Base-by-base conservation (phyloP, 768 basidiomycete genomes). In the Lactifluus subvellereus region DNA sequence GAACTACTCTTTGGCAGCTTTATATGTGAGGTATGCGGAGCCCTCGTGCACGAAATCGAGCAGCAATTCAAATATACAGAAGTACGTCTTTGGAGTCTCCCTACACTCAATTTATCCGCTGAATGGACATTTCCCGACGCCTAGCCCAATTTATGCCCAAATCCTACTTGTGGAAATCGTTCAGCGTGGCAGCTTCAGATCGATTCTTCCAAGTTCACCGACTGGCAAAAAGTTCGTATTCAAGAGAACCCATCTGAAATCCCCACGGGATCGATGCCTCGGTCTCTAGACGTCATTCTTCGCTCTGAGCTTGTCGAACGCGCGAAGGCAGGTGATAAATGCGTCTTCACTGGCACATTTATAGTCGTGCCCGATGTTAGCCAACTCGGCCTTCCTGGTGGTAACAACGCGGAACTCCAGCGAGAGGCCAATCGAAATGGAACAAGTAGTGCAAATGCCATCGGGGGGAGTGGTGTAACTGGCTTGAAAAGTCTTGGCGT, bases 41-140 rank as follows among this genome's bases (percentile, higher is more conserved):
- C 89, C 35, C 78, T 88, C 11, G 88, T 98, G 30, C 84, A 88
- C 59, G 96, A 98, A 71, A 87, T 99, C 53, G 97, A 99, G 72
- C 97, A 99, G 72, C 97, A 99, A 72, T 99, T 99, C 83, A 99
- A 98, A 73, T 98, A 98, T 73, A 99, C 97, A 20, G 97, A 98
- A 80, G 94, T 94, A 67, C 54, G 71, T 57, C 20, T 22, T 47
- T 16, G 33, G 11, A 8, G 45, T 54, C 1, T 35, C 13, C 2
- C 59, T 20, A 22, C 30, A 3, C 37, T 13, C 27, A 14, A 27
- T 40, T 20, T 75, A 67, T 27, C 47, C 54, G 33, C 13, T 52
- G 53, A 32, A 56, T 38, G 20, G 37, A 37, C 27, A 40, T 40
- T 27, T n/a, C 42, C 64, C 4, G 35, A n/a, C 14, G 7, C 65